These are phyloP conservation scores for Syncephalastrum monosporum DNA, from an alignment of 371 early-diverging fungal genomes.

Conservation along the genomic window DNA sequence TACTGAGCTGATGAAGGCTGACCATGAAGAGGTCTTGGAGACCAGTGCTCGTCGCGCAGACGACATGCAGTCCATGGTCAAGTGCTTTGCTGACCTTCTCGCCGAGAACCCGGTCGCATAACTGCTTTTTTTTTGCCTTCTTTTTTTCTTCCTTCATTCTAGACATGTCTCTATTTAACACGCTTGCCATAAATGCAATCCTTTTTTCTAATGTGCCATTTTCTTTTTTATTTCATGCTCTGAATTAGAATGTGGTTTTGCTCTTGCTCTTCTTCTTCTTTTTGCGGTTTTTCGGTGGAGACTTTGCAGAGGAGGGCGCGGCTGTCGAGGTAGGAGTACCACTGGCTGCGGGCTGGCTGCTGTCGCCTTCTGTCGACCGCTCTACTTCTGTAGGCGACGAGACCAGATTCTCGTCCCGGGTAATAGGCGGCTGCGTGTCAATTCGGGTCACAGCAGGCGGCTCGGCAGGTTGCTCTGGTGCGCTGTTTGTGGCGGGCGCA, in stretches of 20 bases:
- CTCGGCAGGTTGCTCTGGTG: neutral
- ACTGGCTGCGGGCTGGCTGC: neutral
- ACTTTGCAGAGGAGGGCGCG: neutral
- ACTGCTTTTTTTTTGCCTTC: no score
- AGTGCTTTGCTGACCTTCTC: constrained; percentile 59
- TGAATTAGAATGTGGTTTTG: constrained; percentile 5
- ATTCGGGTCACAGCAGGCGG: neutral
- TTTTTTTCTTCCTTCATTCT: no score
- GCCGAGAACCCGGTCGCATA: constrained; percentile 2
- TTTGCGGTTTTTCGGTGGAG: constrained; percentile 6
- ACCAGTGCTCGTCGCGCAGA: constrained; percentile 69
- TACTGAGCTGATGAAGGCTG: constrained; percentile 64
- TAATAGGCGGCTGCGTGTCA: no score
- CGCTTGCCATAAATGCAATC: no score
- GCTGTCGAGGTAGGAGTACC: neutral
- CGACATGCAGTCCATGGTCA: constrained; percentile 77
- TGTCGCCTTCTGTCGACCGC: neutral
- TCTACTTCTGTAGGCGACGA: constrained; percentile 14
- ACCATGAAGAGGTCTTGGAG: constrained; percentile 89
- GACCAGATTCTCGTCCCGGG: neutral
- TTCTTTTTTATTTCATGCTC: neutral
- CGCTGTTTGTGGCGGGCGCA: neutral
- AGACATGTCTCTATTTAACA: no score
- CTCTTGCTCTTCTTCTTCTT: constrained; percentile 15
- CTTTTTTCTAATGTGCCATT: neutral